These are phyloP conservation scores for Mycena olivaceomarginata DNA, from an alignment of 768 basidiomycete genomes.

Conservation along the genomic window DNA sequence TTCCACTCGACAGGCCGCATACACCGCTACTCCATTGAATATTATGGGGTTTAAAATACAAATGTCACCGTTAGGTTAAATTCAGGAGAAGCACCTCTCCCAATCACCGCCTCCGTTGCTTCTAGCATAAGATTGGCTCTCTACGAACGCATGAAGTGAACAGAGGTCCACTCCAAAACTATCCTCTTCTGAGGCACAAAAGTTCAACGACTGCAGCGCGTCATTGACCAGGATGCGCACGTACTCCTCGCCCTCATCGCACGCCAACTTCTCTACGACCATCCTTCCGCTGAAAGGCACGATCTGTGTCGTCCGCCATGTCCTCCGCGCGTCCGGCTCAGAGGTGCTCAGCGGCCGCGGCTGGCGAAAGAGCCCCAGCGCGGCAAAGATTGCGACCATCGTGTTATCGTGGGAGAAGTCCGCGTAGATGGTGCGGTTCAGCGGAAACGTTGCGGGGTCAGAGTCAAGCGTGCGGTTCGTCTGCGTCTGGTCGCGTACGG, in stretches of 20 bases:
- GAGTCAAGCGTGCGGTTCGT: conserved; percentile 85
- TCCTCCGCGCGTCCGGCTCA: conserved; percentile 55
- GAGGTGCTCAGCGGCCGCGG: conserved; percentile 46
- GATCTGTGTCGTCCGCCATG: conserved; percentile 75
- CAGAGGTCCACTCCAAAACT: conserved; percentile 74
- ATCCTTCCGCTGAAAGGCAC: conserved; percentile 87
- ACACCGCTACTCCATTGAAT: no score
- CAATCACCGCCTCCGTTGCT: conserved; percentile 84
- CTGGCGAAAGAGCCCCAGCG: conserved; percentile 72
- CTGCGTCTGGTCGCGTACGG: conserved; percentile 82
- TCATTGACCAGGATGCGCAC: conserved; percentile 90
- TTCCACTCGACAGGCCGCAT: no score
- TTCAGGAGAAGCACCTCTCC: conserved; percentile 72
- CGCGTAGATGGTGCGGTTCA: conserved; percentile 77
- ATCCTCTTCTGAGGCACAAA: conserved; percentile 64
- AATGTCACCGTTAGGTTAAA: no score
- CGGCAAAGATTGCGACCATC: conserved; percentile 87
- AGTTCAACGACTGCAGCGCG: conserved; percentile 75
- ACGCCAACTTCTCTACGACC: conserved; percentile 82
- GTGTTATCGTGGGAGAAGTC: conserved; percentile 94
- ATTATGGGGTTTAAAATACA: no score
- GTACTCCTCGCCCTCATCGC: conserved; percentile 63
- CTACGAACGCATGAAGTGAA: conserved; percentile 77
- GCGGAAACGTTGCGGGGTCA: conserved; percentile 81
- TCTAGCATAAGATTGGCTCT: conserved; percentile 82